phyloP scores from a whole-genome alignment of 2,329 filamentous ascomycete species.

The Aspergillus ustus region DNA sequence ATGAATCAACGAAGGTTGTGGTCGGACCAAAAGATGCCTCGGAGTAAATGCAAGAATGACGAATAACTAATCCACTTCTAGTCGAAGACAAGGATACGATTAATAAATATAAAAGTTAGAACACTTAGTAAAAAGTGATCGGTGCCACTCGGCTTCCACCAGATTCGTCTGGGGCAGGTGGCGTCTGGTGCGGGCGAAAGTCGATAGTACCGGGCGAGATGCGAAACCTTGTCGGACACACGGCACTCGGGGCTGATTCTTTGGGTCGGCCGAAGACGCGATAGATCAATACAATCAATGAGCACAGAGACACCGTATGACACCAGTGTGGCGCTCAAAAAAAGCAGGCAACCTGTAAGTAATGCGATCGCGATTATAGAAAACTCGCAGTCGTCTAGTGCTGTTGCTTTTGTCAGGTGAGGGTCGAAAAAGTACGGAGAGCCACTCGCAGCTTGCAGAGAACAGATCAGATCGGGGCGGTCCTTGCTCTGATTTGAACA shows the following conservation, averaged over 20 bases:
- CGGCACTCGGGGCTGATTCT: slow-evolving; percentile 19
- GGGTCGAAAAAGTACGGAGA: slow-evolving; percentile 25
- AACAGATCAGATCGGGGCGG: slow-evolving; percentile 35
- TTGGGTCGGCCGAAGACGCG: slow-evolving; percentile 20
- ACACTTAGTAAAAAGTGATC: slow-evolving; percentile 10
- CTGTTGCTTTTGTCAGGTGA: slow-evolving; percentile 6
- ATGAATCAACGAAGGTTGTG: background rate
- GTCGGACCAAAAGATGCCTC: slow-evolving; percentile 3
- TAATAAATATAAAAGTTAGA: slow-evolving; percentile 5
- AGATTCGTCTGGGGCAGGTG: slow-evolving; percentile 26
- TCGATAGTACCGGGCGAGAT: slow-evolving; percentile 26
- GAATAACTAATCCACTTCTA: slow-evolving; percentile 6
- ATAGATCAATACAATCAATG: slow-evolving; percentile 10
- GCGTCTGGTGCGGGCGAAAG: slow-evolving; percentile 23
- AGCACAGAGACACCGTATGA: slow-evolving; percentile 17
- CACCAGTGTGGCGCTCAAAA: slow-evolving; percentile 22
- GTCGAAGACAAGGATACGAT: slow-evolving; percentile 9
- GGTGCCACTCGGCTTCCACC: slow-evolving; percentile 24
- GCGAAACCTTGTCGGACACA: slow-evolving; percentile 22
- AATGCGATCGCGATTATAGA: slow-evolving; percentile 26
- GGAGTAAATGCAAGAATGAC: slow-evolving; percentile 15
- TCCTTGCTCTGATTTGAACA: slow-evolving; percentile 25
- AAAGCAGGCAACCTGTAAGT: slow-evolving; percentile 22
- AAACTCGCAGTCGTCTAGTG: slow-evolving; percentile 19
- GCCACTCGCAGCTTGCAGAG: slow-evolving; percentile 28